Percentiles rank a stretch among this genome's conserved stretches.
Conservation (phyloP, 2,329 filamentous ascomycete genomes). For the Alternaria tenuissima region DNA sequence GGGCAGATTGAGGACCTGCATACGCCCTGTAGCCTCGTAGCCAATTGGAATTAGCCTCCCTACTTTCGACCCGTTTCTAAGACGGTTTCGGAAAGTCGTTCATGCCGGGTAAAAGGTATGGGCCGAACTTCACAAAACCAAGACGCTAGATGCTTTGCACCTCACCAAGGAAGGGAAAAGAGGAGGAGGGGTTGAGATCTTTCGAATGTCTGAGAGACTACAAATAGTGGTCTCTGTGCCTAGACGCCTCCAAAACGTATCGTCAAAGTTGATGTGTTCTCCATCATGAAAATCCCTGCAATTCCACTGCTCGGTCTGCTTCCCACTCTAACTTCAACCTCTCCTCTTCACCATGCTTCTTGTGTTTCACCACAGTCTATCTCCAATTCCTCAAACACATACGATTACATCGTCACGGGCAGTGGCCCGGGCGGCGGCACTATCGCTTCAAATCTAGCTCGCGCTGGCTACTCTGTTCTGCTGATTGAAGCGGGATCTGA, state of each 20-base stretch:
- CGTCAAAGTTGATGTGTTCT: background rate
- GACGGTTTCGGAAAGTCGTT: background rate
- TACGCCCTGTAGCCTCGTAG: background rate
- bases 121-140: background rate
- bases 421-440: slow-evolving; percentile 45
- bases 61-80: background rate
- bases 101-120: background rate
- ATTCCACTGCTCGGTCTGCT: background rate
- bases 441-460: slow-evolving; percentile 60
- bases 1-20: slow-evolving; percentile 11
- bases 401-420: slow-evolving; percentile 56
- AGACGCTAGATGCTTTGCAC: background rate
- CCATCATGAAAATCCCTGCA: background rate
- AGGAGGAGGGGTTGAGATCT: slow-evolving; percentile 1
- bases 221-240: background rate
- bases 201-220: background rate
- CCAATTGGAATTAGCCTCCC: background rate
- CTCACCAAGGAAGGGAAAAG: slow-evolving; percentile 1
- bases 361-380: too few species aligned
- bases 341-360: slow-evolving; percentile 33
- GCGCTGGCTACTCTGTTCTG: slow-evolving; percentile 63
- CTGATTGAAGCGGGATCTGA: slow-evolving; percentile 61
- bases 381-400: too few species aligned
- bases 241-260: background rate
- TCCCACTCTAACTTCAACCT: background rate